Percentiles rank a stretch among this genome's conserved stretches.
phyloP scores from a whole-genome alignment of 1,284 basidiomycete species.

The Exobasidium rhododendri region DNA sequence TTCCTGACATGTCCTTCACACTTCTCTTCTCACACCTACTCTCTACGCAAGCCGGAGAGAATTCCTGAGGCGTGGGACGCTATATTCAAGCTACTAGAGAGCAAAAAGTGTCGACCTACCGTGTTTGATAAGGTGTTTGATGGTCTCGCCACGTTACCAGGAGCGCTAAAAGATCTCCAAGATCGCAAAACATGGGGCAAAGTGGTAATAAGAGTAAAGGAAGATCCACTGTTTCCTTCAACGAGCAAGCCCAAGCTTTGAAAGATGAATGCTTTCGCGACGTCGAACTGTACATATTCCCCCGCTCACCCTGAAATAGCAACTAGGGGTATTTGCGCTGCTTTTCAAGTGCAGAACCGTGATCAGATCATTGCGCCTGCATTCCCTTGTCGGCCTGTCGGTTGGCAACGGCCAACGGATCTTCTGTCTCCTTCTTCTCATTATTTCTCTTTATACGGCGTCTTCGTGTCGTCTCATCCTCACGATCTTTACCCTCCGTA shows the following conservation, averaged over 20 bases:
- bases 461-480: too few relatives aligned
- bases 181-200: conserved; percentile 90
- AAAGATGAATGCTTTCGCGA: too few relatives aligned
- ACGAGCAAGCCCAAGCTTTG: conserved; percentile 37
- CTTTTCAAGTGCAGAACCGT: too few relatives aligned
- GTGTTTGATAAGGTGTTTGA: conserved; percentile 70
- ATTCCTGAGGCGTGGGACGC: conserved; percentile 71
- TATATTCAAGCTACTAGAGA: conserved; percentile 69
- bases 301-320: too few relatives aligned
- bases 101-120: conserved; percentile 68
- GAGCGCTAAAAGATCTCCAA: conserved; percentile 61
- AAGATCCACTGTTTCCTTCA: conserved; percentile 31
- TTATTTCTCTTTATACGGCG: too few relatives aligned
- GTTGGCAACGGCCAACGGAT: too few relatives aligned
- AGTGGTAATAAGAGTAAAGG: conserved; percentile 66
- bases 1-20: not conserved
- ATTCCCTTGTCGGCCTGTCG: too few relatives aligned
- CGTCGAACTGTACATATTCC: too few relatives aligned
- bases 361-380: too few relatives aligned
- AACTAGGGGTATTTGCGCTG: too few relatives aligned
- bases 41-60: conserved; percentile 61
- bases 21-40: not conserved
- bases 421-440: too few relatives aligned
- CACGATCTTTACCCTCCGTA: too few relatives aligned
- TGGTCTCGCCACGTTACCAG: conserved; percentile 68